A percentile compares a stretch with the other conserved stretches of the same genome.
These are phyloP conservation scores for Rhododendron griersonianum DNA, from an alignment of 148 eudicot genomes.

Conservation along the genomic window DNA sequence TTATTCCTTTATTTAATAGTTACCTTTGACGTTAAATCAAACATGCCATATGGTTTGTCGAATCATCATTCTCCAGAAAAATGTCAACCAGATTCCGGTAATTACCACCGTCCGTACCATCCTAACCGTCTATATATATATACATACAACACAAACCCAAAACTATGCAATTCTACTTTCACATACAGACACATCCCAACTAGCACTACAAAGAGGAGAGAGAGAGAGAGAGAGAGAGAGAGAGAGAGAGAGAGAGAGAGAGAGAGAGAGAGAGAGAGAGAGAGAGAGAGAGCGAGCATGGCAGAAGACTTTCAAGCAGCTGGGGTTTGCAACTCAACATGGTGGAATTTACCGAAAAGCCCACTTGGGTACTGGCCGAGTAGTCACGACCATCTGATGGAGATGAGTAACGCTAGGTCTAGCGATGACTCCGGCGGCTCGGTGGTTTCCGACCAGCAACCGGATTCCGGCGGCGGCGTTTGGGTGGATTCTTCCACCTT, in stretches of 20 bases:
- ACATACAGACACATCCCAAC: not conserved
- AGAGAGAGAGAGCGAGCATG: slow-evolving; percentile 23
- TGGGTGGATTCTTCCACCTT: slow-evolving; percentile 36
- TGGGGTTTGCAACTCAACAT: slow-evolving; percentile 51
- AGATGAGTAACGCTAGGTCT: slow-evolving; percentile 29
- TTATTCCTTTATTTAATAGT: not conserved
- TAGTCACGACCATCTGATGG: slow-evolving; percentile 17
- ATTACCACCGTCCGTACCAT: slow-evolving; percentile 15
- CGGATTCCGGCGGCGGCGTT: slow-evolving; percentile 3
- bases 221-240: not conserved
- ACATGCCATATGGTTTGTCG: slow-evolving; percentile 13
- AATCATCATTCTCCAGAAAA: slow-evolving; percentile 17
- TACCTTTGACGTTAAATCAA: not conserved
- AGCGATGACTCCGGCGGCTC: slow-evolving; percentile 20
- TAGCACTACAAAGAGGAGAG: not conserved
- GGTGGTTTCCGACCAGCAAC: slow-evolving; percentile 15
- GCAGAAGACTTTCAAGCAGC: slow-evolving; percentile 66
- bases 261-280: not conserved
- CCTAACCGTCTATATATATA: slow-evolving; percentile 9
- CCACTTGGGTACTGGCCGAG: slow-evolving; percentile 40
- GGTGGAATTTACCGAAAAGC: slow-evolving; percentile 51
- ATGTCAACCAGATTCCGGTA: slow-evolving; percentile 60
- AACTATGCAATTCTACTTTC: slow-evolving; percentile 10
- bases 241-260: not conserved
- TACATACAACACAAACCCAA: slow-evolving; percentile 14